These are phyloP conservation scores for Arabidopsis arenosa DNA, from an alignment of 345 rosid genomes.

Conservation along the genomic window DNA sequence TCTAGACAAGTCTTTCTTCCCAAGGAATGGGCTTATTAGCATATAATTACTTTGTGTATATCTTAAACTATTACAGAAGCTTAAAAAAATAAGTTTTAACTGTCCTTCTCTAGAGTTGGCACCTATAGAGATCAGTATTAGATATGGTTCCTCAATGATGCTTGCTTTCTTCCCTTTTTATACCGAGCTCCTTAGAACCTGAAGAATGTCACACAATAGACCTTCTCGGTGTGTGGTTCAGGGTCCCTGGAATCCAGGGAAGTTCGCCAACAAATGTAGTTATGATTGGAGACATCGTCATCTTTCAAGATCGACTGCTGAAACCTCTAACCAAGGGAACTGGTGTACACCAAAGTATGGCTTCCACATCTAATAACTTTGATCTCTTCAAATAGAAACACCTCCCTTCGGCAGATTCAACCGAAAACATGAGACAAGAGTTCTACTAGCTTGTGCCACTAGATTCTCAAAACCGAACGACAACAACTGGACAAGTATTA, in stretches of 20 bases:
- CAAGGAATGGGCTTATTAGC: conserved; percentile 43
- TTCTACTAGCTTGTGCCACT: background rate
- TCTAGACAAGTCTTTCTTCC: conserved; percentile 44
- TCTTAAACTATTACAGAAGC: conserved; percentile 4
- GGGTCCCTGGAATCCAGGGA: background rate
- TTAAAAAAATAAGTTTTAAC: background rate
- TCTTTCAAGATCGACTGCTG: conserved; percentile 6
- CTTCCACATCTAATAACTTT: conserved; percentile 11
- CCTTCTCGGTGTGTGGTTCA: conserved; percentile 55
- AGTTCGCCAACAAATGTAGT: background rate
- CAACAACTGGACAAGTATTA: conserved; percentile 1
- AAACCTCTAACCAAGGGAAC: background rate
- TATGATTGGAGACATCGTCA: background rate
- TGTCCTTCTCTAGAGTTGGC: background rate
- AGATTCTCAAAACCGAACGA: background rate
- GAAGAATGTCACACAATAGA: conserved; percentile 71
- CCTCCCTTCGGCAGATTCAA: conserved; percentile 8
- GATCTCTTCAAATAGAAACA: conserved; percentile 5
- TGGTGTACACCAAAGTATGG: background rate
- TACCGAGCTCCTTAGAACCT: conserved; percentile 61
- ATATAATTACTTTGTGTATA: conserved; percentile 23
- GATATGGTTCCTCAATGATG: conserved; percentile 64
- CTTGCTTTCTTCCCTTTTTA: conserved; percentile 75
- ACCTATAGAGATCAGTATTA: background rate
- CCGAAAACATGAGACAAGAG: background rate